A percentile compares a stretch with the other conserved stretches of the same genome.
These are phyloP conservation scores for Rhododendron henanense DNA, from an alignment of 148 eudicot genomes.

Conservation along the genomic window DNA sequence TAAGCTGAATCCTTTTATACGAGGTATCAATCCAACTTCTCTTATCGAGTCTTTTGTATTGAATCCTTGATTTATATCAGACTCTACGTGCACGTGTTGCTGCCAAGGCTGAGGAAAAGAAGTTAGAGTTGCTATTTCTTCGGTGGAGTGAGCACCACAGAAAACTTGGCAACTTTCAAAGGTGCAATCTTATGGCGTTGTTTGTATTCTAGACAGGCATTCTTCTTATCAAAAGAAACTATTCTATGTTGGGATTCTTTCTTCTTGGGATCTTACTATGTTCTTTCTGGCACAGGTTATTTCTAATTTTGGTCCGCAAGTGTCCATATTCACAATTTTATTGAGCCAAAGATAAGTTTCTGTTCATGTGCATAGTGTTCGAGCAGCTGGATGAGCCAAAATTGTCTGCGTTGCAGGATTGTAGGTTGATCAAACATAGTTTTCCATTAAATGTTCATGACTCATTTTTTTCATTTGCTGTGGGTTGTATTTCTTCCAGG, in stretches of 20 bases:
- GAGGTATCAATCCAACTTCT: background rate
- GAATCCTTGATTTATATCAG: slow-evolving; percentile 27
- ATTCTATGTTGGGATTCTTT: background rate
- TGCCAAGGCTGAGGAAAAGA: slow-evolving; percentile 97
- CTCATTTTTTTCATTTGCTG: slow-evolving; percentile 18
- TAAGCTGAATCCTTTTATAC: background rate
- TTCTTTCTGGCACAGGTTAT: slow-evolving; percentile 65
- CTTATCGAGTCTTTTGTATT: background rate
- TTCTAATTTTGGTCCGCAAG: slow-evolving; percentile 93
- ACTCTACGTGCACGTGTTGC: slow-evolving; percentile 85
- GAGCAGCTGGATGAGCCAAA: slow-evolving; percentile 43
- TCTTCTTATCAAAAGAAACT: background rate
- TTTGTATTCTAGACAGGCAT: background rate
- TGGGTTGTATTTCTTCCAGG: slow-evolving; percentile 47
- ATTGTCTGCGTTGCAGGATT: slow-evolving; percentile 29
- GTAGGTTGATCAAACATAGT: slow-evolving; percentile 20
- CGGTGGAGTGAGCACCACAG: slow-evolving; percentile 95
- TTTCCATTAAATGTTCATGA: slow-evolving; percentile 10
- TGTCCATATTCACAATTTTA: slow-evolving; percentile 98
- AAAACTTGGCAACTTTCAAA: slow-evolving; percentile 88
- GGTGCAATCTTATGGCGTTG: slow-evolving; percentile 33
- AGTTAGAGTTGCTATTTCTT: slow-evolving; percentile 85
- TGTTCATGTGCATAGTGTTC: slow-evolving; percentile 63
- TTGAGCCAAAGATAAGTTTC: slow-evolving; percentile 99
- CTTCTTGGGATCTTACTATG: background rate